Conservation (phyloP, 2,329 filamentous ascomycete species). For the Incumbomyces delicatus region DNA sequence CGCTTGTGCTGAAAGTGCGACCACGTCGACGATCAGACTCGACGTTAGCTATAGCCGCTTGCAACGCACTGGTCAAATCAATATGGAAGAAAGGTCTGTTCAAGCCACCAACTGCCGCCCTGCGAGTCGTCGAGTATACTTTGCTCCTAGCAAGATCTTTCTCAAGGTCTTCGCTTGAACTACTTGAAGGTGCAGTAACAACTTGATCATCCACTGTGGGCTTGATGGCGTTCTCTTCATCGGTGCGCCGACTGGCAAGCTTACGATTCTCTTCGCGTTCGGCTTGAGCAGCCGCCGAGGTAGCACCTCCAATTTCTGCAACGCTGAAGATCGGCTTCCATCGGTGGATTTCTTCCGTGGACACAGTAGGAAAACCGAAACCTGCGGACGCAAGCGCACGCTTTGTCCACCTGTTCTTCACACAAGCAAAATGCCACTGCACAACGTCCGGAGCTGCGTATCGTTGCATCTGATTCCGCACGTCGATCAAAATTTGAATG, state of each 20-base stretch:
- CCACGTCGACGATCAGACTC: constrained; percentile 31
- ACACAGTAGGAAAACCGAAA: constrained; percentile 68
- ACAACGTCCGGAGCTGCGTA: constrained; percentile 73
- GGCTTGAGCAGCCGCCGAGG: constrained; percentile 60
- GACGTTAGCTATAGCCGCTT: constrained; percentile 75
- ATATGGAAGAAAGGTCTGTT: constrained; percentile 90
- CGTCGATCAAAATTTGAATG: constrained; percentile 83
- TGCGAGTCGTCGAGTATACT: constrained; percentile 31
- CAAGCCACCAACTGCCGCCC: constrained; percentile 68
- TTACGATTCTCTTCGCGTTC: constrained; percentile 54
- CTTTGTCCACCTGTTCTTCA: constrained; percentile 92
- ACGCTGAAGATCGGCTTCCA: constrained; percentile 97
- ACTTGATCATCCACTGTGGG: constrained; percentile 25
- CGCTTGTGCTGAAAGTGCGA: constrained; percentile 2
- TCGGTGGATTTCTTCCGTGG: constrained; percentile 46
- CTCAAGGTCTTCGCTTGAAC: constrained; percentile 30
- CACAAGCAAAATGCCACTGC: constrained; percentile 92
- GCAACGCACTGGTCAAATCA: constrained; percentile 78
- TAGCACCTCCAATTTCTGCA: constrained; percentile 66
- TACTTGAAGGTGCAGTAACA: constrained; percentile 17
- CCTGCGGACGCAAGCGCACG: constrained; percentile 76
- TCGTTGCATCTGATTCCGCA: constrained; percentile 83
- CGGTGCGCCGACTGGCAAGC: background rate
- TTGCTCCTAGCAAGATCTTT: constrained; percentile 41
- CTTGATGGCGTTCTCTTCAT: constrained; percentile 2